phyloP scores from a whole-genome alignment of 257 asterid genomes.

The Capsicum chinense region DNA sequence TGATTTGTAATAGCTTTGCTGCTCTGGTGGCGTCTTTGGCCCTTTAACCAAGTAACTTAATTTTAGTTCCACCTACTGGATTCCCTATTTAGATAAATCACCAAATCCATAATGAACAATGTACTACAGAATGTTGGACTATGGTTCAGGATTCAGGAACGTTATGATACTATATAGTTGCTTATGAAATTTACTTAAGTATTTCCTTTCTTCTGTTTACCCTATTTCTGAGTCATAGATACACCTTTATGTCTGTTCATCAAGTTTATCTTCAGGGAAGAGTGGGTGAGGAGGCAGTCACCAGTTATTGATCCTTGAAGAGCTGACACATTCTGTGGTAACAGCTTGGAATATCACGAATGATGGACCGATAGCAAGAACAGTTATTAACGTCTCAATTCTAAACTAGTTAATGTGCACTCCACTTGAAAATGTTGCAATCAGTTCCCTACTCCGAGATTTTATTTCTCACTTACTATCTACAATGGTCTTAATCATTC shows the following conservation, averaged over 20 bases:
- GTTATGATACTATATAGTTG: background rate
- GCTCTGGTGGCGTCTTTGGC: background rate
- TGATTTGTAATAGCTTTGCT: background rate
- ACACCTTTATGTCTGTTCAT: background rate
- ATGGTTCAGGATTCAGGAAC: no score
- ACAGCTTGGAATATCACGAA: background rate
- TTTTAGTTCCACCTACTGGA: no score
- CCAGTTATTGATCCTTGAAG: background rate
- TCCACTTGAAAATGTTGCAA: background rate
- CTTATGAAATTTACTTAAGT: background rate
- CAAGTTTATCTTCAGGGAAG: background rate
- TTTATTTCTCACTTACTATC: background rate
- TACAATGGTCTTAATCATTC: background rate
- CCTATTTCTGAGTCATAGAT: background rate
- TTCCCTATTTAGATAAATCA: no score
- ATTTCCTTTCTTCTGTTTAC: background rate
- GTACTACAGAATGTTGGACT: no score
- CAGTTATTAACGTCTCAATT: background rate
- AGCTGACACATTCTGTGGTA: background rate
- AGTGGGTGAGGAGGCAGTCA: background rate
- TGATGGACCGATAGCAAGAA: background rate
- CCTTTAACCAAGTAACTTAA: no score
- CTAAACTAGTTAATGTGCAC: background rate
- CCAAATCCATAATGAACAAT: no score
- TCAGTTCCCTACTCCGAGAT: background rate